These are phyloP conservation scores for Penicillium steckii DNA, from an alignment of 495 filamentous ascomycete species.

Conservation along the genomic window DNA sequence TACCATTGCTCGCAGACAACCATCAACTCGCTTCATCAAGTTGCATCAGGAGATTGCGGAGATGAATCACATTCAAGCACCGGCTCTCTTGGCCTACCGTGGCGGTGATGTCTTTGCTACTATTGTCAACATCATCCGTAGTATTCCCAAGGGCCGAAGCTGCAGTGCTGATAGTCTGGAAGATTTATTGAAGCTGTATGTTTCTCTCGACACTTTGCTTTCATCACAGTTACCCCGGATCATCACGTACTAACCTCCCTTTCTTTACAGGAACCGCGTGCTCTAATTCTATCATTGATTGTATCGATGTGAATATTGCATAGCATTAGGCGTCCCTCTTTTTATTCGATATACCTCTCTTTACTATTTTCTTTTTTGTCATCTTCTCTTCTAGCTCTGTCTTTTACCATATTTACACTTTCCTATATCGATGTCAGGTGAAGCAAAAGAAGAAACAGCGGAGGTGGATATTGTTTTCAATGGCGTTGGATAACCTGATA, in stretches of 20 bases:
- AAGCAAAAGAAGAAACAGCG: background rate
- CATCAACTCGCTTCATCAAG: constrained; percentile 80
- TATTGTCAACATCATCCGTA: constrained; percentile 78
- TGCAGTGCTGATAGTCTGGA: constrained; percentile 61
- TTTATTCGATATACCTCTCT: constrained; percentile 3
- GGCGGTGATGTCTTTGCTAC: constrained; percentile 89
- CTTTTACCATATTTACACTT: constrained; percentile 1
- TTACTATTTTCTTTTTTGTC: background rate
- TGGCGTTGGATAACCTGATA: constrained; percentile 12
- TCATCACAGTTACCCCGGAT: background rate
- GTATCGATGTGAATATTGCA: constrained; percentile 4
- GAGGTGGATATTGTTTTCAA: constrained; percentile 3
- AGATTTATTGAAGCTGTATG: constrained; percentile 58
- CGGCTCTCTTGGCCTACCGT: constrained; percentile 85
- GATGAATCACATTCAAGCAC: constrained; percentile 86
- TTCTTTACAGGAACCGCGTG: constrained; percentile 27
- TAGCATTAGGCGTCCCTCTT: constrained; percentile 15
- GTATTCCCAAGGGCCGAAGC: constrained; percentile 69
- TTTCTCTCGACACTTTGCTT: background rate
- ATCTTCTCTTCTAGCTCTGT: constrained; percentile 1
- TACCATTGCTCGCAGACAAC: constrained; percentile 66
- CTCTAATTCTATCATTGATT: constrained; percentile 17
- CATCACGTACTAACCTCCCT: constrained; percentile 3
- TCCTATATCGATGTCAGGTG: background rate
- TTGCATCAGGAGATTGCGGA: constrained; percentile 91